Conservation (phyloP, 495 filamentous ascomycete species). For the Pseudevernia furfuracea region DNA sequence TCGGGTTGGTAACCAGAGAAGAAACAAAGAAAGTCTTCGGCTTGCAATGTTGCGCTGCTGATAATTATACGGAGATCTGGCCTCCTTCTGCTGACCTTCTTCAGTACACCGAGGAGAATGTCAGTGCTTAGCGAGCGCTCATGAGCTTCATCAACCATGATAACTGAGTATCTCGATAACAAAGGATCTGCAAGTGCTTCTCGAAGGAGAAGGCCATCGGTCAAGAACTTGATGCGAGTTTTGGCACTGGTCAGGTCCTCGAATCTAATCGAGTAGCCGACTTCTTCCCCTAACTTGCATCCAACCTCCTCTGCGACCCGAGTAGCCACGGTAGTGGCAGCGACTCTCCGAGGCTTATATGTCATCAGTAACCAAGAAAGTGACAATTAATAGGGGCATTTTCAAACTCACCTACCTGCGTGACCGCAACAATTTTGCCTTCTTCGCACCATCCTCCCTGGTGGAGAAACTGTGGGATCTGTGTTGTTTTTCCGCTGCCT, state of each 20-base stretch:
- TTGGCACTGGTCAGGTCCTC: constrained; percentile 86
- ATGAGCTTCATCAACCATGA: constrained; percentile 99
- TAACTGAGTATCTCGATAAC: constrained; percentile 85
- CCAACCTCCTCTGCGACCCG: constrained; percentile 95
- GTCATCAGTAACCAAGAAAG: constrained; percentile 2
- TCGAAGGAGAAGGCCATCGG: constrained; percentile 88
- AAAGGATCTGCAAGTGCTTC: constrained; percentile 92
- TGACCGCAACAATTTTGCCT: constrained; percentile 77
- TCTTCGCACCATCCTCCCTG: constrained; percentile 84
- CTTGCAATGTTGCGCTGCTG: constrained; percentile 90
- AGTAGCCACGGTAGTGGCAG: constrained; percentile 90
- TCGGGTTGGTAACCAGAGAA: constrained; percentile 50
- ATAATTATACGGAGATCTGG: constrained; percentile 82
- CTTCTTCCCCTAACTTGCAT: constrained; percentile 81
- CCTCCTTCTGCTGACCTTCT: constrained; percentile 80
- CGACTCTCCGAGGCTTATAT: constrained; percentile 82
- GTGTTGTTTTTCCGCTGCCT: constrained; percentile 78
- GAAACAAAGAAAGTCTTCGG: constrained; percentile 79
- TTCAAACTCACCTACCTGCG: constrained; percentile 58
- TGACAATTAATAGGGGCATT: not conserved
- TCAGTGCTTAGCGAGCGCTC: constrained; percentile 93
- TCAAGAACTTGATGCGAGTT: constrained; percentile 92
- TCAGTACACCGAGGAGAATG: constrained; percentile 84
- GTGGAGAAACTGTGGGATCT: constrained; percentile 82
- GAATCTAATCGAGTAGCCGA: constrained; percentile 91